Percentiles rank a stretch among this genome's conserved stretches.
Conservation (phyloP, 2,329 filamentous ascomycete genomes). For the Ascochyta viciae-villosae region DNA sequence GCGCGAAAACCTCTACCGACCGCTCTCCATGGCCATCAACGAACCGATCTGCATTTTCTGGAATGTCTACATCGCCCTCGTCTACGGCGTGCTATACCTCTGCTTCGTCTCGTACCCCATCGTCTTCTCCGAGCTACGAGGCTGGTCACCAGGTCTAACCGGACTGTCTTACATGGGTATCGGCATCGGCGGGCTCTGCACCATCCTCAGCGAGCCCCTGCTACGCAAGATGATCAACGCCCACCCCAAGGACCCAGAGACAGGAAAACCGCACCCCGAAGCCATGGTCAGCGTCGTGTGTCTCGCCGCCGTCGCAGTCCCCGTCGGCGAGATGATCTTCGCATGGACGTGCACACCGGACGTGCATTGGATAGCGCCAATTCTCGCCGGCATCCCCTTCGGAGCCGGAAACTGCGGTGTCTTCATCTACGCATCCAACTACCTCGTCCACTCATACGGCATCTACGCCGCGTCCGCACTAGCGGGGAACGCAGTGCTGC, state of each 20-base stretch:
- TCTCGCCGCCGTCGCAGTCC: conserved; percentile 75
- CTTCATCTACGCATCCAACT: conserved; percentile 85
- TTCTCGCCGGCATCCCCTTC: conserved; percentile 80
- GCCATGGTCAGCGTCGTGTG: conserved; percentile 82
- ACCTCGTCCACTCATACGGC: conserved; percentile 78
- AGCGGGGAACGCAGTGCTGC: conserved; percentile 78
- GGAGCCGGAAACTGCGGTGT: conserved; percentile 77
- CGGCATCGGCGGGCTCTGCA: conserved; percentile 61
- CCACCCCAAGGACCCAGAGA: conserved; percentile 76
- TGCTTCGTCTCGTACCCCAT: conserved; percentile 92
- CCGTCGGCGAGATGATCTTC: conserved; percentile 83
- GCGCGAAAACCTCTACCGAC: conserved; percentile 77
- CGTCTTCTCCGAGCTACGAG: conserved; percentile 76
- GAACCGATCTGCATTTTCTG: conserved; percentile 89
- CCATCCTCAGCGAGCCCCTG: conserved; percentile 67
- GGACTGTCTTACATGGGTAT: conserved; percentile 82
- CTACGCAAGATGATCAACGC: conserved; percentile 79
- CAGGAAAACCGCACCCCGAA: conserved; percentile 77
- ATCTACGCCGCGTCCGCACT: conserved; percentile 83
- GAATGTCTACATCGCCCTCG: conserved; percentile 73
- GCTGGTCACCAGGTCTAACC: conserved; percentile 75
- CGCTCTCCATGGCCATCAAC: conserved; percentile 76
- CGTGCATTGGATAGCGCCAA: conserved; percentile 83
- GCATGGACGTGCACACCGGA: conserved; percentile 75
- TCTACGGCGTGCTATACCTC: conserved; percentile 87